Percentiles rank a stretch among this genome's conserved stretches.
These are phyloP conservation scores for Candida rishiriensis DNA, from an alignment of 805 yeast genomes.

Conservation along the genomic window DNA sequence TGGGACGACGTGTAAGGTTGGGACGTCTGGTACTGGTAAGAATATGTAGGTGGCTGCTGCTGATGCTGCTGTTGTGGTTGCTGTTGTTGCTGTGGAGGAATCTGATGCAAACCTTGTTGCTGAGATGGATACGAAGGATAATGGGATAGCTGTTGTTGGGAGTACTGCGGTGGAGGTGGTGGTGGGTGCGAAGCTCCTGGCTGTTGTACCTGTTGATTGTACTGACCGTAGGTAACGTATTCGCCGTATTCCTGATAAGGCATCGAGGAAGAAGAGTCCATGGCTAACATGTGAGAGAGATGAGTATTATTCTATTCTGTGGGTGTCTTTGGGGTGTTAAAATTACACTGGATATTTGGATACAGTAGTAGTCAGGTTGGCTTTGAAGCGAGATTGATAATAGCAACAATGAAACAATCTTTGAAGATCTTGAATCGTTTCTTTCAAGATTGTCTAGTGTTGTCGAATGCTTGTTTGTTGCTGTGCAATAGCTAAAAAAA, in stretches of 20 bases:
- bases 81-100: conserved; percentile 5
- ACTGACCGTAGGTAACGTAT: conserved; percentile 11
- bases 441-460: too few relatives aligned
- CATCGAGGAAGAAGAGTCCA: too few relatives aligned
- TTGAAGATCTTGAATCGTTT: too few relatives aligned
- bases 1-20: background rate
- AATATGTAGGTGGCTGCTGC: conserved; percentile 1
- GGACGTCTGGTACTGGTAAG: background rate
- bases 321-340: too few relatives aligned
- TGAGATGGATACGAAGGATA: background rate
- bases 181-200: background rate
- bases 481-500: too few relatives aligned
- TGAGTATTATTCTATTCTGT: too few relatives aligned
- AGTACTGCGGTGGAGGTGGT: conserved; percentile 1
- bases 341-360: too few relatives aligned
- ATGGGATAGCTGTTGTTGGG: conserved; percentile 3
- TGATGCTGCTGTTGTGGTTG: conserved; percentile 3
- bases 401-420: too few relatives aligned
- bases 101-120: conserved; percentile 1
- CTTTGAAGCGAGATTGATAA: too few relatives aligned
- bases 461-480: too few relatives aligned
- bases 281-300: too few relatives aligned
- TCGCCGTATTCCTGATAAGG: conserved; percentile 13
- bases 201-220: conserved; percentile 4
- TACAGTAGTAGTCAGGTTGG: too few relatives aligned